Base-by-base conservation (phyloP, 2,329 filamentous ascomycete species). In the Chalaropsis ovoidea region DNA sequence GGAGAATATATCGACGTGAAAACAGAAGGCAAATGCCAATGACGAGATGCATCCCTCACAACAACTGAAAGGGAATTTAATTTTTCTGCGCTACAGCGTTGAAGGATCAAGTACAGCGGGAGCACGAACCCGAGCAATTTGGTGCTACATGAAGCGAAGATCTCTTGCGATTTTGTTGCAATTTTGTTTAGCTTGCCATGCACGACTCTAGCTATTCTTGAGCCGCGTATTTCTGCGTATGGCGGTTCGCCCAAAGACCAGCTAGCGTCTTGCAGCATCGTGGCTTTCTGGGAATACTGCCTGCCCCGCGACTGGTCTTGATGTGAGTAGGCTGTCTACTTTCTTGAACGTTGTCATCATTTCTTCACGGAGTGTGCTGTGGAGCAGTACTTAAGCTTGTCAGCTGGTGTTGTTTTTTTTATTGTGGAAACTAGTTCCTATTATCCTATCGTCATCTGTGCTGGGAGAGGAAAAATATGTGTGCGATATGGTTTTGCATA, bases 101-200 rank as follows among this genome's bases (percentile, higher is more conserved):
- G 54, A 58, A 58, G 54, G 54, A 58, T 58, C 24, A 58, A 39
- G 17, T 22, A 58, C 27, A 39, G 31, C 54, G 54, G 54, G 54
- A 58, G 54, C 54, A 58, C 54, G 54, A 58, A 58, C 54, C 54
- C 54, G 27, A 35, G 54, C 47, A 52, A 52, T 52, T 52, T 52
- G 22, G 47, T 52, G 47, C 47, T 52, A 52, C 47, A 52, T 15
- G 19, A 52, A 52, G 47, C 22, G 22, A 27, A 27, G 22, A 52
- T 52, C 47, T 52, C 47, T 13, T 11, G 15, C 47, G 27, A 27
- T 27, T 24, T 52, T 52, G 10, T 24, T 15, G 15, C 47, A 52
- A 27, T 27, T 24, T 52, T 52, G 10, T 24, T 15, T 15, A 17
- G 15, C 47, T 52, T 52, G 22, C 7, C 22, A 27, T 24, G 22